Conservation (phyloP, 805 yeast species). For the Ogataea parapolymorpha region DNA sequence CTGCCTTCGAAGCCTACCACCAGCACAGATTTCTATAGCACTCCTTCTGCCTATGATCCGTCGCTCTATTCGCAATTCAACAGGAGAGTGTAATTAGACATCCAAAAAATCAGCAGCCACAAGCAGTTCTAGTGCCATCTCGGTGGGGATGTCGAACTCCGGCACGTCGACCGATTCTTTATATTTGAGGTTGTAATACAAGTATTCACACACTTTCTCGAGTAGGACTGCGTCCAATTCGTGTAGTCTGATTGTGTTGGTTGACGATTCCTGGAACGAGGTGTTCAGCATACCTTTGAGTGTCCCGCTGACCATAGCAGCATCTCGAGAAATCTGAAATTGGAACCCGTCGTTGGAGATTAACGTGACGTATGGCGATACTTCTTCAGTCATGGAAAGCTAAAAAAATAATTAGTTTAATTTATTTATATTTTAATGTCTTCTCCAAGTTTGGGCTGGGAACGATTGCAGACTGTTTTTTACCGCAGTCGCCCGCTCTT, state of each 20-base stretch:
- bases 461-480: slow-evolving; percentile 65
- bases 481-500: slow-evolving; percentile 62
- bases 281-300: slow-evolving; percentile 53
- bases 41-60: slow-evolving; percentile 50
- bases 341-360: slow-evolving; percentile 70
- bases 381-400: slow-evolving; percentile 20
- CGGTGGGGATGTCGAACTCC: slow-evolving; percentile 89
- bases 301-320: slow-evolving; percentile 72
- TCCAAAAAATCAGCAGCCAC: slow-evolving; percentile 92
- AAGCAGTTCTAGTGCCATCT: slow-evolving; percentile 83
- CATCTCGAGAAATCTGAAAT: slow-evolving; percentile 62
- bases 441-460: slow-evolving; percentile 56
- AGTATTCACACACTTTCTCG: slow-evolving; percentile 79
- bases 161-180: slow-evolving; percentile 65
- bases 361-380: slow-evolving; percentile 50
- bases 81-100: slow-evolving; percentile 35
- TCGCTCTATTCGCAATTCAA: slow-evolving; percentile 40
- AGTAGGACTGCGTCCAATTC: slow-evolving; percentile 71
- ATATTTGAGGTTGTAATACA: slow-evolving; percentile 72
- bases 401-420: slow-evolving; percentile 13
- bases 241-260: slow-evolving; percentile 49
- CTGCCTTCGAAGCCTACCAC: slow-evolving; percentile 26
- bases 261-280: slow-evolving; percentile 58
- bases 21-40: slow-evolving; percentile 40
- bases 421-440: slow-evolving; percentile 3